Base-by-base conservation (phyloP, 495 filamentous ascomycete genomes). In the Lentithecium fluviatile region DNA sequence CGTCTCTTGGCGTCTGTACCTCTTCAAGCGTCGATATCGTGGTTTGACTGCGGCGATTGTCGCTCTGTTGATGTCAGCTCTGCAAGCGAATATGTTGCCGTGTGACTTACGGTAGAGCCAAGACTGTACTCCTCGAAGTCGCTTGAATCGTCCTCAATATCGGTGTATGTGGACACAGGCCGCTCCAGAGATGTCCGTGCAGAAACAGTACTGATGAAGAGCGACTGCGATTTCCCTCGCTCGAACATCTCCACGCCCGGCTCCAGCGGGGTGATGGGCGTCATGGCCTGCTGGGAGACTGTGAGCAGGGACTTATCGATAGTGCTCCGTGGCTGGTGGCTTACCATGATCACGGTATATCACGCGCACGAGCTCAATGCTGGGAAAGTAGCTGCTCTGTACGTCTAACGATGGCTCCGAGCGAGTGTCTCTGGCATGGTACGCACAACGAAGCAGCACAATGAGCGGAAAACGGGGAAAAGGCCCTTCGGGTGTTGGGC, bases 1-100 rank as follows among this genome's bases (percentile, higher is more conserved):
- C 24, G 29, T 67, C 65, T 26, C 60, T 32, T 20, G 65, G 88
- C 20, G 89, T 93, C 19, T 81, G 83, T 12, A 85, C 75, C 66
- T 90, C 88, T 62, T 91, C 88, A 70, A 84, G 86, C 6, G 87
- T 87, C 13, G 88, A 91, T 12, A 89, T 74, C 8, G 88, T 90
- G 6, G 87, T 88, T 62, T 86, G 79, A 72, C 87, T 89, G 58
- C 78, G 78, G 67, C 86, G 80, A 21, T 83, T 65, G 45, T 68
- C 65, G 62, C 61, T 65, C 71, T 72, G 57, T 17, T 10, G 29
- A 7, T 21, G 32, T 53, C n/a, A 56, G 58, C 21, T 6, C 0
- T 11, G 24, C 38, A 47, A 45, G 3, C 45, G 26, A 17, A 49
- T 12, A 49, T 24, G 20, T 20, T 24, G 25, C 34, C 26, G 51